Evolutionary conservation across 2,329 filamentous ascomycete genomes (phyloP).

Genomic region (Paraconiothyrium sp.): DNA sequence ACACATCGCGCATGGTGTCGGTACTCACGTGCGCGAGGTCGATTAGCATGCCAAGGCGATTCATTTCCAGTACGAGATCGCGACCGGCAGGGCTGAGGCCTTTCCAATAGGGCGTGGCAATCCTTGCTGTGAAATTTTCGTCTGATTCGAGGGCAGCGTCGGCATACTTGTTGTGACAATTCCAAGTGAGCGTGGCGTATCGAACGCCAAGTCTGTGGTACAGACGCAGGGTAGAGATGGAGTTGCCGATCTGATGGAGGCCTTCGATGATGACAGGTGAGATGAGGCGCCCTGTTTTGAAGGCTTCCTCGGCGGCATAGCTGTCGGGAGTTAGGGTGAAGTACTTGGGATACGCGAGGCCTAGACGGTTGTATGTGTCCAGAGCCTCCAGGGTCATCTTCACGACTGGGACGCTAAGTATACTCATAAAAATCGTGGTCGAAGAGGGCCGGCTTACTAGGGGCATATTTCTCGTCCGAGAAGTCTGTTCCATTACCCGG

Average conservation of each 20-base stretch:
- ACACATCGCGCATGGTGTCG: constrained; percentile 86
- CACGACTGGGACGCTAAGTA: constrained; percentile 59
- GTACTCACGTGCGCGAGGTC: constrained; percentile 82
- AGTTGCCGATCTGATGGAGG: constrained; percentile 93
- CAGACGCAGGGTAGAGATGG: constrained; percentile 75
- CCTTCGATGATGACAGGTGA: constrained; percentile 61
- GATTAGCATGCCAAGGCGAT: constrained; percentile 92
- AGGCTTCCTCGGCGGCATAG: constrained; percentile 67
- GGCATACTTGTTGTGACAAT: constrained; percentile 90
- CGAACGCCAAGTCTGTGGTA: constrained; percentile 83
- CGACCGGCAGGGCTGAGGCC: constrained; percentile 78
- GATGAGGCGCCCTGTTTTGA: constrained; percentile 48
- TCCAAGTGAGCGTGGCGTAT: constrained; percentile 90
- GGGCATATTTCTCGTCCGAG: constrained; percentile 74
- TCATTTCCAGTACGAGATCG: constrained; percentile 84
- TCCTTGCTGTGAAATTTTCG: constrained; percentile 44
- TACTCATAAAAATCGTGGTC: neutral
- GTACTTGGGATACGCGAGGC: constrained; percentile 69
- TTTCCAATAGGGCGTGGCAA: constrained; percentile 68
- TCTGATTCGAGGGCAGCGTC: constrained; percentile 78
- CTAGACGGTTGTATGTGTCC: constrained; percentile 74
- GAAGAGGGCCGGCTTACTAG: constrained; percentile 61
- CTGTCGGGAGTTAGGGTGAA: constrained; percentile 73
- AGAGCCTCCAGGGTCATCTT: constrained; percentile 77
- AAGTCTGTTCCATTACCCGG: constrained; percentile 71